Evolutionary conservation across 805 yeast genomes (phyloP), one percentile per base, ranked within the genome.

Genomic region (Lipomyces yamadae): DNA sequence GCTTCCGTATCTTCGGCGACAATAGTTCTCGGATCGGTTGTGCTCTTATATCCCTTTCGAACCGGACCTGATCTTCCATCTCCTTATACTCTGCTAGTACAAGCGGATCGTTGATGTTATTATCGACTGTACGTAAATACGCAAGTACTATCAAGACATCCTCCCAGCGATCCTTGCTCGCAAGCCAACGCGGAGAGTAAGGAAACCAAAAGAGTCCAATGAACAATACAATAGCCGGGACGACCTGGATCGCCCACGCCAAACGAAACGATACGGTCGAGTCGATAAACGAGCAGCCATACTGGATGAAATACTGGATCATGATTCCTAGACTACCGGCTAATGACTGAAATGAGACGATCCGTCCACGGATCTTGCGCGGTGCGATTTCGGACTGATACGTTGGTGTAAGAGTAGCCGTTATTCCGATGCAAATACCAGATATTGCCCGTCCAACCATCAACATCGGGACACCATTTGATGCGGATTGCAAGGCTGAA

Each of bases 71-170:
- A 34, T 67, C 71, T 56, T 68, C 70, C 45, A 69, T 69, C 45
- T 68, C 72, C 61, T 65, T 69, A 59, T 62, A 66, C 39, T 70
- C 71, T 10, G 72, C 70, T 10, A 70, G 58, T 4, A 70, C 73
- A 11, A 66, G 64, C 18, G 70, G 70, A 55, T 70, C 67, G 60
- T 69, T 64, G 64, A 64, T 59, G 39, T 70, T 61, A 57, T 32
- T 48, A 18, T 56, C 61, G 55, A 81, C 75, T 65, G 72, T 64
- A 18, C 73, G 74, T 33, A 89, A 78, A 72, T 81, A 83, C 7
- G 88, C 76, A 68, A 91, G 80, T 34, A 88, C 83, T 32, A 79
- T 74, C 42, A 85, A 79, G 1, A 93, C 94, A 58, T 84, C 85
- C 7, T 66, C 74, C 77, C 86, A 85, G 67, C 84, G 77, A 30